Evolutionary conservation across 2,329 filamentous ascomycete species (phyloP).

Genomic region (Aspergillus terreus): DNA sequence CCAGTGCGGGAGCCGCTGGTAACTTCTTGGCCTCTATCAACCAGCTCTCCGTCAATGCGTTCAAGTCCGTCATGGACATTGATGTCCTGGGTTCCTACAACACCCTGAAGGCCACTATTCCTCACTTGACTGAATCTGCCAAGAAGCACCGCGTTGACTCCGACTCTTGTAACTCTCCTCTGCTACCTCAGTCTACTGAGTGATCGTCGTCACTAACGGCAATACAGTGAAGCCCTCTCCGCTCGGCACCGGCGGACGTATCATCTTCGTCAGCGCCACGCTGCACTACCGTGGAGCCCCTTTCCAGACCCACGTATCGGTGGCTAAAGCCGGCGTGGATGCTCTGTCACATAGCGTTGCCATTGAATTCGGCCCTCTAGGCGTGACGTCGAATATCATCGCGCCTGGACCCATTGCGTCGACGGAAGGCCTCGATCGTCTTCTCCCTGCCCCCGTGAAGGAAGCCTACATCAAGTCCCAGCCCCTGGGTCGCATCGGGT

Average conservation of each 20-base stretch:
- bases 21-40: constrained; percentile 90
- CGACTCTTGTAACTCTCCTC: constrained; percentile 41
- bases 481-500: constrained; percentile 73
- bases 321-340: constrained; percentile 89
- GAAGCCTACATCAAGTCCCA: constrained; percentile 50
- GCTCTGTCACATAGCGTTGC: constrained; percentile 74
- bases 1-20: constrained; percentile 84
- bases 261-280: constrained; percentile 85
- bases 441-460: constrained; percentile 52
- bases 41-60: constrained; percentile 79
- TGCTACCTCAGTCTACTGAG: background rate
- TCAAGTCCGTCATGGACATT: constrained; percentile 95
- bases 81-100: constrained; percentile 93
- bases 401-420: constrained; percentile 80
- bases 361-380: constrained; percentile 84
- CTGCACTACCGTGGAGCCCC: constrained; percentile 87
- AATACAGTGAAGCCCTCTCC: constrained; percentile 31
- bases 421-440: constrained; percentile 75
- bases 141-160: constrained; percentile 58
- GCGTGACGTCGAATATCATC: constrained; percentile 83
- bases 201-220: constrained; percentile 6
- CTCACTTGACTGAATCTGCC: constrained; percentile 74
- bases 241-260: constrained; percentile 68
- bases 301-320: constrained; percentile 83
- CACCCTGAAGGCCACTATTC: constrained; percentile 86